A percentile compares a stretch with the other conserved stretches of the same genome.
phyloP scores from a whole-genome alignment of 257 asterid species.

The Fraxinus cuspidata region DNA sequence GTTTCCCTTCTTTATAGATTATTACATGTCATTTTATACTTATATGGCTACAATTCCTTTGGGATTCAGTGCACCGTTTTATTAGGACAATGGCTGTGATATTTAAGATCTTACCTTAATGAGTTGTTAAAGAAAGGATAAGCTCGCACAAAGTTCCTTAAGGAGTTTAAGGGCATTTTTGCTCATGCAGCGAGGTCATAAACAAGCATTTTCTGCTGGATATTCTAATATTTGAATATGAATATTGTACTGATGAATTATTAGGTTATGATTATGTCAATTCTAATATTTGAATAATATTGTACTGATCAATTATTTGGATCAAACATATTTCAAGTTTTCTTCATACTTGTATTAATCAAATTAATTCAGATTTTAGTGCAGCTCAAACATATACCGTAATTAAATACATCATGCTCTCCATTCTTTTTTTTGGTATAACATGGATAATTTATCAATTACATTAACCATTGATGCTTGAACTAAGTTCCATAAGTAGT shows the following conservation, averaged over 20 bases:
- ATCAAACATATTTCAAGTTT: neutral
- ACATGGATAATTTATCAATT: neutral
- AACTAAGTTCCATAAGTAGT: constrained; percentile 16
- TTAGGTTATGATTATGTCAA: neutral
- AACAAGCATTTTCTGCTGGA: neutral
- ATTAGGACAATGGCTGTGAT: neutral
- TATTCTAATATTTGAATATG: neutral
- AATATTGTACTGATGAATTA: neutral
- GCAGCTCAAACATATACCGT: constrained; percentile 3
- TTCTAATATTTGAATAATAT: too few relatives aligned
- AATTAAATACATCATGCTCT: neutral
- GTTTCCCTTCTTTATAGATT: neutral
- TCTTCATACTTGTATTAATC: neutral
- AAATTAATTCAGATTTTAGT: neutral
- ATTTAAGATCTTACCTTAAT: neutral
- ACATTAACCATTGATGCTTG: neutral
- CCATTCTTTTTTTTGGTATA: constrained; percentile 1
- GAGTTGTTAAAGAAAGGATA: neutral
- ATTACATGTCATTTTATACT: neutral
- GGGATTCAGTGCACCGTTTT: neutral
- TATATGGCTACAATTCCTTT: neutral
- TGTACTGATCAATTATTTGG: neutral
- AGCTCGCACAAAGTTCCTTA: neutral
- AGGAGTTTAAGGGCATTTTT: neutral
- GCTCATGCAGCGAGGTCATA: neutral